phyloP scores from a whole-genome alignment of 352 stramenopile species.

The Thalassiosira livingstoniorum region DNA sequence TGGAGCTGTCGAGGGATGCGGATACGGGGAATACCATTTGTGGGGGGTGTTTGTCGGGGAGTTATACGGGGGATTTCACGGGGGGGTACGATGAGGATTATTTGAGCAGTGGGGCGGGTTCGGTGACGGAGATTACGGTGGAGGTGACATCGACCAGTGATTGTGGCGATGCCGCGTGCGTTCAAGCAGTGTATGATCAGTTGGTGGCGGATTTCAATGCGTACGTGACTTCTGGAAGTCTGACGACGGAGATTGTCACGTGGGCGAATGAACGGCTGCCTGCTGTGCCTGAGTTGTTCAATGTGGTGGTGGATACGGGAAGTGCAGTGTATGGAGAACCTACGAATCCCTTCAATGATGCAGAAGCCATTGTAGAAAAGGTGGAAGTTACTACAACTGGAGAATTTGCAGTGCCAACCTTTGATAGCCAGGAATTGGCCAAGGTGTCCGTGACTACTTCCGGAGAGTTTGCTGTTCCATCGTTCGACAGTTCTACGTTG shows the following conservation, averaged over 20 bases:
- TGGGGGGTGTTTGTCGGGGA: background rate
- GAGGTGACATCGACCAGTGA: background rate
- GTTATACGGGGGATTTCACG: background rate
- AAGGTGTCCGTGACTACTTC: background rate
- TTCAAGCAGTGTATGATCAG: constrained; percentile 8
- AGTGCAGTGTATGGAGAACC: constrained; percentile 8
- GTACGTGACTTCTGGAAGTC: background rate
- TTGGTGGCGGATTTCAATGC: constrained; percentile 1
- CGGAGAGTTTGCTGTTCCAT: background rate
- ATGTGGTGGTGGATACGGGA: background rate
- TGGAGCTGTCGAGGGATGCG: background rate
- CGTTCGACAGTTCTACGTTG: too few relatives aligned
- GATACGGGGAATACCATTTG: background rate
- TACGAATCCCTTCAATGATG: constrained; percentile 13
- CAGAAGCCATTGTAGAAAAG: background rate
- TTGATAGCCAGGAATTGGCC: background rate
- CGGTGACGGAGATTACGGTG: background rate
- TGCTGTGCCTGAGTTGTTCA: constrained; percentile 14
- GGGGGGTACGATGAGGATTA: background rate
- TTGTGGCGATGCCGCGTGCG: background rate
- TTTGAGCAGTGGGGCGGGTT: background rate
- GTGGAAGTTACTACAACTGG: constrained; percentile 11
- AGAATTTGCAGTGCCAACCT: background rate
- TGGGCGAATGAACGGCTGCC: constrained; percentile 17
- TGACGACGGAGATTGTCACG: constrained; percentile 7